Percentiles rank a stretch among this genome's conserved stretches.
phyloP scores from a whole-genome alignment of 441 rosid species.

The Mallotus japonicus region DNA sequence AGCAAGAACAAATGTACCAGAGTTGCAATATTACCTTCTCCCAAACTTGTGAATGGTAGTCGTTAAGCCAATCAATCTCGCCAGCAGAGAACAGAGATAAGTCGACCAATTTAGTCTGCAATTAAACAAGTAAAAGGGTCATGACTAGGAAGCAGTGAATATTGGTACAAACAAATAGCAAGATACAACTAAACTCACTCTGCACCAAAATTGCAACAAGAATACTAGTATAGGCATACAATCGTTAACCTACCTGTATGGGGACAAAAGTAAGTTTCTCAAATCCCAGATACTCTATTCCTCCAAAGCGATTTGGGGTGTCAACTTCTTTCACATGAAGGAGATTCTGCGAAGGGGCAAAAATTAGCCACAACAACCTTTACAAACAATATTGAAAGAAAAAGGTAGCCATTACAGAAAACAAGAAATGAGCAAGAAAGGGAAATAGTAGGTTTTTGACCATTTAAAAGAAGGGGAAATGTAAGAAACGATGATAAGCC shows the following conservation, averaged over 20 bases:
- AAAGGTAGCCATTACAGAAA: no score
- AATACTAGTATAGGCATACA: not conserved
- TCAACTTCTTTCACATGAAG: conserved; percentile 61
- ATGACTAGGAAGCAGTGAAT: not conserved
- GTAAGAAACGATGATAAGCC: not conserved
- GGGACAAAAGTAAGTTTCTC: conserved; percentile 88
- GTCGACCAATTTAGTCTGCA: conserved; percentile 76
- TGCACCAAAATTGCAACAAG: not conserved
- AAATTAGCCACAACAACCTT: not conserved
- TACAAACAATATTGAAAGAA: no score
- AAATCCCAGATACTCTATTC: conserved; percentile 72
- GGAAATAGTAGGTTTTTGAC: no score
- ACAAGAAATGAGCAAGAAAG: not conserved
- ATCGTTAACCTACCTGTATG: conserved; percentile 59
- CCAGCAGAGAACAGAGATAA: conserved; percentile 52
- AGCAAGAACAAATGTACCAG: not conserved
- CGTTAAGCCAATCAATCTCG: conserved; percentile 79
- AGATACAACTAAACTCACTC: no score
- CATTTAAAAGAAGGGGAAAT: not conserved
- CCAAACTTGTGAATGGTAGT: conserved; percentile 87
- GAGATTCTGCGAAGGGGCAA: conserved; percentile 61
- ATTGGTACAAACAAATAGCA: no score
- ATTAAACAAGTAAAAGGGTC: not conserved
- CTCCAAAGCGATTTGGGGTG: conserved; percentile 85
- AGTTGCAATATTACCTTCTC: conserved; percentile 52